Base-by-base conservation (phyloP, 106 monocot genomes). In the Gastrodia elata region DNA sequence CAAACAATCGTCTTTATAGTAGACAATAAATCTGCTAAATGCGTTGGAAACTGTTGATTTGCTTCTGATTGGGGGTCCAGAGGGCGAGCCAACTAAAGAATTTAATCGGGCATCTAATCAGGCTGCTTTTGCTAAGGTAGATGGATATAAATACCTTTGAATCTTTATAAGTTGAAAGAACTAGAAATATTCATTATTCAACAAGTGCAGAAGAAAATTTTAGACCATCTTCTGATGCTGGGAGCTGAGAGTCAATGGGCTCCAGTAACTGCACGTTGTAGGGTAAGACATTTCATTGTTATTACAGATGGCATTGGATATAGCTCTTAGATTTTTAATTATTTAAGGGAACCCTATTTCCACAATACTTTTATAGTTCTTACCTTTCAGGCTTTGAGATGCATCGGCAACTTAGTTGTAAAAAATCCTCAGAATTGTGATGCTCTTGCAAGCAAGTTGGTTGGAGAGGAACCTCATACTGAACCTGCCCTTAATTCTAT, bases 181-280 rank as follows among this genome's bases (percentile, higher is more conserved):
- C 22, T 52, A 48, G 11, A 40, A 41, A 10, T 26, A 11, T 65
- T 72, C 26, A 38, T 52, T 78, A 56, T 76, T 72, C 46, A 41
- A 68, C 35, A 48, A 55, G 8, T 72, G 72, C 92, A 97, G 97
- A 90, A 88, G 36, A 93, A 88, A 74, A 82, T 97, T 71, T 75
- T 97, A 76, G 92, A 92, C 71, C 84, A 97, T 84, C 86, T 97
- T 30, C 78, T 97, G 71, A 82, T 93, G 86, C 74, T 97, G 56
- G 93, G 97, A 10, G 97, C 90, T 40, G 97, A 97, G 70, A 93
- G 90, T 69, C 92, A 90, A 75, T 97, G 97, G 97, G 97, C 86
- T 81, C 82, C 97, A 76, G 78, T 90, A 68, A 72, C 92, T 41
- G 84, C 91, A 22, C 97, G 90, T 22, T 98, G 88, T 73, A 83